Conservation (phyloP, 305 asterid species). For the Petunia hybrid region DNA sequence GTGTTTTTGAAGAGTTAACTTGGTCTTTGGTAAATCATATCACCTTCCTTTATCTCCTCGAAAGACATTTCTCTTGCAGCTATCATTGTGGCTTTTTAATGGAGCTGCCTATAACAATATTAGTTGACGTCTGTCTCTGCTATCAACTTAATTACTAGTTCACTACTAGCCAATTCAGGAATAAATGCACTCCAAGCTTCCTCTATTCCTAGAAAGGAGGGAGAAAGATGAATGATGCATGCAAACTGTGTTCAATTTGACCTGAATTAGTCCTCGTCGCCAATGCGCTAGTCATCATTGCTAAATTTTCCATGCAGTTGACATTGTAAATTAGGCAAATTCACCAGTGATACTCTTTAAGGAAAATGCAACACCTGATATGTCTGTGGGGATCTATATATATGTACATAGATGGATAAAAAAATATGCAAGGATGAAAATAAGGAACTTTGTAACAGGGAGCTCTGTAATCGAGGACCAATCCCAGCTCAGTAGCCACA, state of each 20-base stretch:
- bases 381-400: not conserved
- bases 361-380: not conserved
- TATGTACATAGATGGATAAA: not conserved
- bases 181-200: not conserved
- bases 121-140: not conserved
- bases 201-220: not conserved
- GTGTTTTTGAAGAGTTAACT: not conserved
- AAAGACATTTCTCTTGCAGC: not conserved
- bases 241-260: not conserved
- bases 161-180: not conserved
- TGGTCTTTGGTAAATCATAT: not conserved
- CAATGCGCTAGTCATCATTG: not conserved
- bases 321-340: conserved; percentile 1
- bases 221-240: not conserved
- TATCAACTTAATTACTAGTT: not conserved
- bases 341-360: not conserved
- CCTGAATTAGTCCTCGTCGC: not conserved
- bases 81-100: not conserved
- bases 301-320: not conserved
- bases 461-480: not conserved
- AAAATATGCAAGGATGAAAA: not conserved
- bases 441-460: not conserved
- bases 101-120: not conserved
- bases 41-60: not conserved
- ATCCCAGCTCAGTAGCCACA: not conserved